Evolutionary conservation across 2,329 filamentous ascomycete species (phyloP).

Genomic region (Metarhizium album): DNA sequence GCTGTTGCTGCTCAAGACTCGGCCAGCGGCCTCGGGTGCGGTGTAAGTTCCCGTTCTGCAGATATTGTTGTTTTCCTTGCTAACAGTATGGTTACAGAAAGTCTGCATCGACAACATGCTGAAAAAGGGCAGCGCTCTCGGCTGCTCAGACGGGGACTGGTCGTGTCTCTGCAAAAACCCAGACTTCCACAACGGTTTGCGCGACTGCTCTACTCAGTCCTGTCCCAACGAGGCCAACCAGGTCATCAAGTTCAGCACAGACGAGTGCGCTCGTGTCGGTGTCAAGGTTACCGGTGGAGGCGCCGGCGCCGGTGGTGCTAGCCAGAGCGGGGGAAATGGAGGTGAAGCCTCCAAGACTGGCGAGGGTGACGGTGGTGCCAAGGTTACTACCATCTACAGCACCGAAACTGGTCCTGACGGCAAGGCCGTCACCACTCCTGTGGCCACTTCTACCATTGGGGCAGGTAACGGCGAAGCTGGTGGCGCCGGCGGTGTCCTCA

Average conservation of each 20-base stretch:
- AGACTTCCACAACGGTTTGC: constrained; percentile 38
- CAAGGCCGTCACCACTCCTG: constrained; percentile 22
- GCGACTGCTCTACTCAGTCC: constrained; percentile 39
- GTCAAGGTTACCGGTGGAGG: constrained; percentile 19
- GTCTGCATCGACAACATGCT: constrained; percentile 39
- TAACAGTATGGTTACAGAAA: constrained; percentile 23
- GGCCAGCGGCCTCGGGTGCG: constrained; percentile 35
- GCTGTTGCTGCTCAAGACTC: constrained; percentile 30
- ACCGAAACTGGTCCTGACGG: constrained; percentile 23
- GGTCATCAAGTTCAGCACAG: constrained; percentile 28
- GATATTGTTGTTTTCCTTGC: background rate
- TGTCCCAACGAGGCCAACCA: constrained; percentile 23
- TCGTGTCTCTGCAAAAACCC: constrained; percentile 36
- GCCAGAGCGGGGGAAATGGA: background rate
- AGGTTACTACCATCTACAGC: constrained; percentile 26
- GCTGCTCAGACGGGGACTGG: constrained; percentile 32
- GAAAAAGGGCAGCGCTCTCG: constrained; percentile 31
- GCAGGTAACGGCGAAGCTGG: constrained; percentile 10
- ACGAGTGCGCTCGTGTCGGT: constrained; percentile 27
- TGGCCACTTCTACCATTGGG: constrained; percentile 24
- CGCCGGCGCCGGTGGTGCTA: background rate
- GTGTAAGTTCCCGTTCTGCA: constrained; percentile 31
- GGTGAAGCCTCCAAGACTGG: background rate
- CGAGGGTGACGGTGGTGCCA: background rate
- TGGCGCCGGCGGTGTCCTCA: constrained; percentile 8